Percentiles rank a stretch among this genome's conserved stretches.
Evolutionary conservation across 1,284 basidiomycete genomes (phyloP).

Genomic region (Microbotryum saponariae): DNA sequence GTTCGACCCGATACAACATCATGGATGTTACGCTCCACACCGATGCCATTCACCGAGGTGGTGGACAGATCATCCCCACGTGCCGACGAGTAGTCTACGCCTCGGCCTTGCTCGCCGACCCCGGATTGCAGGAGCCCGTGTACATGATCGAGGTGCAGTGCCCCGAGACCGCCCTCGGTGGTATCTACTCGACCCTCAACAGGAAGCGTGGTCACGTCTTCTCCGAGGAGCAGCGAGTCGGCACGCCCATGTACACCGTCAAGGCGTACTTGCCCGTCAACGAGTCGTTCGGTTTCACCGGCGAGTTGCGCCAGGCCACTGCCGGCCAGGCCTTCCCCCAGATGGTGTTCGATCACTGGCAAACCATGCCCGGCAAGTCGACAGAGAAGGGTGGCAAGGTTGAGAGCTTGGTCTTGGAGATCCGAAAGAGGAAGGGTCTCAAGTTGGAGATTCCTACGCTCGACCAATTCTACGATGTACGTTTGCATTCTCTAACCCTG

Average conservation of each 20-base stretch:
- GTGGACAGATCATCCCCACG: conserved; percentile 95
- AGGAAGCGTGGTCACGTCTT: conserved; percentile 98
- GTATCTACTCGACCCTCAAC: conserved; percentile 91
- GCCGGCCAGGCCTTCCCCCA: conserved; percentile 98
- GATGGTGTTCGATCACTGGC: conserved; percentile 87
- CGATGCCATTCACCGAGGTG: conserved; percentile 99
- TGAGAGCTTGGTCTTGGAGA: conserved; percentile 70
- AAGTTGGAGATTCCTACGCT: conserved; percentile 75
- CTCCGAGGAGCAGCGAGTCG: conserved; percentile 91
- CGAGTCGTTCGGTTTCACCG: conserved; percentile 99
- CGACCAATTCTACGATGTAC: conserved; percentile 80
- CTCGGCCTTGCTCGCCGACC: conserved; percentile 82
- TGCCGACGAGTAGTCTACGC: conserved; percentile 96
- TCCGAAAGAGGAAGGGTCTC: conserved; percentile 88
- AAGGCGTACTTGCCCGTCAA: conserved; percentile 96
- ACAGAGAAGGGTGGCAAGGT: conserved; percentile 79
- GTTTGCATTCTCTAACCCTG: conserved; percentile 38
- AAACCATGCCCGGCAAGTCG: conserved; percentile 52
- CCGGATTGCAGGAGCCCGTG: conserved; percentile 91
- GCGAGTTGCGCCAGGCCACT: conserved; percentile 84
- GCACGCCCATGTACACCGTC: conserved; percentile 94
- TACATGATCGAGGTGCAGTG: conserved; percentile 97
- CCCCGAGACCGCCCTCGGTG: conserved; percentile 95
- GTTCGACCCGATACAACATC: conserved; percentile 93
- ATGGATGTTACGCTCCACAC: conserved; percentile 95